Conservation (phyloP, 129 eudicot species). For the Calendula officinalis region DNA sequence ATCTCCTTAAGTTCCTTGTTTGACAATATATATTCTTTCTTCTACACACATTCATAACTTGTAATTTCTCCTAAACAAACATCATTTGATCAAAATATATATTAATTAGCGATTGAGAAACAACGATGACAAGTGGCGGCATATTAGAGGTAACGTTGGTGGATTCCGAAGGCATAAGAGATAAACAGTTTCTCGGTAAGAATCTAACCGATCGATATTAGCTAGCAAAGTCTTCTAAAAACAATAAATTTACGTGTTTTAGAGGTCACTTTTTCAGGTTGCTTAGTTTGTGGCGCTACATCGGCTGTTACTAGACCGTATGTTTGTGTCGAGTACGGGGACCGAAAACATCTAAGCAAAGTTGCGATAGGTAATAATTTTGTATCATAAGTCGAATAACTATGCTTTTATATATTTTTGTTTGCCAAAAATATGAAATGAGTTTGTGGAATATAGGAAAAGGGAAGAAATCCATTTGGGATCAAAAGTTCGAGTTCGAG, state of each 20-base stretch:
- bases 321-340: constrained; percentile 35
- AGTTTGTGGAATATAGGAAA: constrained; percentile 14
- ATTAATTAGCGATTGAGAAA: neutral
- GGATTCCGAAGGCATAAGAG: constrained; percentile 40
- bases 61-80: constrained; percentile 9
- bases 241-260: neutral
- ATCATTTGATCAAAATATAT: neutral
- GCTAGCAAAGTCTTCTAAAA: no score
- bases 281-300: constrained; percentile 23
- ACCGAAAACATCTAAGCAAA: constrained; percentile 36
- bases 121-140: constrained; percentile 26
- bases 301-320: constrained; percentile 33
- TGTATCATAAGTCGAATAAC: neutral
- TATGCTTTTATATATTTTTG: neutral
- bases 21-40: constrained; percentile 17
- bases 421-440: neutral
- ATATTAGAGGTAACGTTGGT: constrained; percentile 31
- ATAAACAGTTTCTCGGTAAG: constrained; percentile 26
- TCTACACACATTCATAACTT: constrained; percentile 9
- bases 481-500: constrained; percentile 34
- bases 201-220: neutral
- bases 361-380: constrained; percentile 23
- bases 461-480: constrained; percentile 40
- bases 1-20: constrained; percentile 29
- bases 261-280: constrained; percentile 10